phyloP scores from a whole-genome alignment of 768 basidiomycete species.

The Clavaria fumosa region DNA sequence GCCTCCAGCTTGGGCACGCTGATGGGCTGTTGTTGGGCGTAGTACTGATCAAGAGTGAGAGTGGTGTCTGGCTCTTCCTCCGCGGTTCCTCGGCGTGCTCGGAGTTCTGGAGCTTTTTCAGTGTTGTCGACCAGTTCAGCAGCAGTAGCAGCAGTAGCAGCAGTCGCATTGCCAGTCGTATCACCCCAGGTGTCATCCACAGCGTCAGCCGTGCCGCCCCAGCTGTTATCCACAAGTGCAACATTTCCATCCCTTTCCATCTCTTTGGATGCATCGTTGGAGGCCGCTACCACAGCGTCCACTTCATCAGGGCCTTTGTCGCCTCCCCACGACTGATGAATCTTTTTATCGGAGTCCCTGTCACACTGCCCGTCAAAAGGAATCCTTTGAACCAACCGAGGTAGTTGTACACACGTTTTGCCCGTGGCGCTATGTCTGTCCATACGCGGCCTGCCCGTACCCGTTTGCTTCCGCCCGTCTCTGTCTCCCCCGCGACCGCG shows the following conservation, averaged over 20 bases:
- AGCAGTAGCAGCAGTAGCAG: conserved; percentile 20
- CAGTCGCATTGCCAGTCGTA: conserved; percentile 18
- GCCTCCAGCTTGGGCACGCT: conserved; percentile 65
- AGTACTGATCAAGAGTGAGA: conserved; percentile 86
- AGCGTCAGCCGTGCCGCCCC: conserved; percentile 36
- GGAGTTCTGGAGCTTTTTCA: conserved; percentile 22
- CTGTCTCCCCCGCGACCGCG: conserved; percentile 37
- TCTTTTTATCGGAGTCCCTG: conserved; percentile 90
- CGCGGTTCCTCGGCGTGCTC: conserved; percentile 28
- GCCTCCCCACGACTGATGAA: conserved; percentile 91
- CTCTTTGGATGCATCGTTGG: conserved; percentile 45
- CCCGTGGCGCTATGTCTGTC: conserved; percentile 83
- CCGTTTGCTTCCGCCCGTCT: conserved; percentile 33
- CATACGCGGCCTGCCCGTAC: conserved; percentile 65
- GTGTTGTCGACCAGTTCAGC: conserved; percentile 11
- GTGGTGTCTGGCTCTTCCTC: conserved; percentile 85
- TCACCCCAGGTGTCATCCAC: conserved; percentile 31
- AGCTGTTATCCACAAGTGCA: conserved; percentile 26
- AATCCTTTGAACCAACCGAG: too few species aligned
- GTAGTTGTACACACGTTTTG: conserved; percentile 44
- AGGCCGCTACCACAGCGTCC: conserved; percentile 64
- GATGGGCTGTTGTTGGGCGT: conserved; percentile 48
- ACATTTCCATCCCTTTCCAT: conserved; percentile 33
- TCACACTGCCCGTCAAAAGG: conserved; percentile 9
- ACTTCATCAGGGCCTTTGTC: conserved; percentile 78